Evolutionary conservation across 352 stramenopile species (phyloP), one percentile per base, ranked within the genome.

Genomic region (Pythium scleroteichum): DNA sequence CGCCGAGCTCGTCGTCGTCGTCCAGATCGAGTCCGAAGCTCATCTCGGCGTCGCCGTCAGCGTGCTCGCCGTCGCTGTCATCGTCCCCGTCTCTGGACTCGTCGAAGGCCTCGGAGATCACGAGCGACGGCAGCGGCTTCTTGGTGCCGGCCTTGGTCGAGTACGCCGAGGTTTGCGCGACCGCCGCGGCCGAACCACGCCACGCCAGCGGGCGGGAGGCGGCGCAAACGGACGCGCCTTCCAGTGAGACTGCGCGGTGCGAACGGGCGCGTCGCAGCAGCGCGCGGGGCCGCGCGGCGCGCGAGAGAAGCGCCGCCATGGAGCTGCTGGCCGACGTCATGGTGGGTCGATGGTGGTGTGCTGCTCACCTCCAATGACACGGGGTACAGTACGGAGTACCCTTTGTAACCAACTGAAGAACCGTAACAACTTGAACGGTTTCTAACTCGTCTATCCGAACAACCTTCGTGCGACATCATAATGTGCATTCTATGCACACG

Each of bases 1-100:
- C 19, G 67, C 54, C 23, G 4, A 74, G 39, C 5, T 49, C 50
- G 0, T 72, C 46, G 20, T 73, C 59, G 2, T 62, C 66, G 17
- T 69, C 69, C 4, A 75, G 14, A 9, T 77, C 35, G 2, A 40
- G 17, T 8, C 53, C 32, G 35, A 60, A 60, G 14, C 33, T 27
- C 22, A 53, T 26, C 5, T 61, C 46, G 4, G 13, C 23, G 19
- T 53, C 38, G 10, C 52, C 40, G 4, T 51, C 40, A 0, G 52
- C 56, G 23, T 78, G 67, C 20, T 77, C 69, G 20, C 77, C 48
- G 16, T 83, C 69, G 38, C 76, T 47, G 20, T 82, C 73, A 35
- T 84, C 75, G 50, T 79, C 71, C 39, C 73, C 77, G 32, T 44
- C 50, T 22, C n/a, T 55, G 49, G 49, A 55, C 33, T 29, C 22